Evolutionary conservation across 441 rosid species (phyloP).

Genomic region (Gossypium trilobum): DNA sequence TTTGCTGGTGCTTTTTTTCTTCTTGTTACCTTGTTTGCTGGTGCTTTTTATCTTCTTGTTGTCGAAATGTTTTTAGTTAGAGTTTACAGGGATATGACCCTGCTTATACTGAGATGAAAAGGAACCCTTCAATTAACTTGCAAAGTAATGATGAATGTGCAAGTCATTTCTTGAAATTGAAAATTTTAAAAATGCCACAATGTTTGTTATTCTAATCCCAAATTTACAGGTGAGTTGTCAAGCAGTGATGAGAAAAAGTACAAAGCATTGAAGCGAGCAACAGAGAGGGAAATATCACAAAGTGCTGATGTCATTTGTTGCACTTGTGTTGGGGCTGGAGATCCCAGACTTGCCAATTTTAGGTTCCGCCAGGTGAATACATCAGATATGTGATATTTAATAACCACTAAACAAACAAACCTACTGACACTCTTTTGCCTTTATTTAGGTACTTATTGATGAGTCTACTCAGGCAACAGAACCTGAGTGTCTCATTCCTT

Average conservation of each 20-base stretch:
- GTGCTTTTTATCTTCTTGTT: background rate
- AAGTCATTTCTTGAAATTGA: background rate
- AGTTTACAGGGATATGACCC: background rate
- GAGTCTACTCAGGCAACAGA: slow-evolving; percentile 99
- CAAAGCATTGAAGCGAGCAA: slow-evolving; percentile 87
- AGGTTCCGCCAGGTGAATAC: slow-evolving; percentile 86
- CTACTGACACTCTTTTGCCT: slow-evolving; percentile 20
- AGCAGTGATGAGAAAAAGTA: slow-evolving; percentile 98
- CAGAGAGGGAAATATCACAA: slow-evolving; percentile 95
- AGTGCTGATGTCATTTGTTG: slow-evolving; percentile 99
- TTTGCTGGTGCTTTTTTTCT: background rate
- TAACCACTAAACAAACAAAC: background rate
- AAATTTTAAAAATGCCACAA: background rate
- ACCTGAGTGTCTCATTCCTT: slow-evolving; percentile 97
- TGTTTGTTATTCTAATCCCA: background rate
- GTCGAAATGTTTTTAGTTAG: background rate
- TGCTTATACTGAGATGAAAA: slow-evolving; percentile 3
- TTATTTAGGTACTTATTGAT: slow-evolving; percentile 84
- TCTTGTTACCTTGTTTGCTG: background rate
- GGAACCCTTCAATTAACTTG: background rate
- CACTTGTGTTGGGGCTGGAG: slow-evolving; percentile 99
- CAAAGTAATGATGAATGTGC: background rate
- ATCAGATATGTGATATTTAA: background rate
- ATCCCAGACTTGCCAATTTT: slow-evolving; percentile 89
- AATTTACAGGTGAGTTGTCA: slow-evolving; percentile 75